Base-by-base conservation (phyloP, 2,329 filamentous ascomycete species). In the Septoria linicola region DNA sequence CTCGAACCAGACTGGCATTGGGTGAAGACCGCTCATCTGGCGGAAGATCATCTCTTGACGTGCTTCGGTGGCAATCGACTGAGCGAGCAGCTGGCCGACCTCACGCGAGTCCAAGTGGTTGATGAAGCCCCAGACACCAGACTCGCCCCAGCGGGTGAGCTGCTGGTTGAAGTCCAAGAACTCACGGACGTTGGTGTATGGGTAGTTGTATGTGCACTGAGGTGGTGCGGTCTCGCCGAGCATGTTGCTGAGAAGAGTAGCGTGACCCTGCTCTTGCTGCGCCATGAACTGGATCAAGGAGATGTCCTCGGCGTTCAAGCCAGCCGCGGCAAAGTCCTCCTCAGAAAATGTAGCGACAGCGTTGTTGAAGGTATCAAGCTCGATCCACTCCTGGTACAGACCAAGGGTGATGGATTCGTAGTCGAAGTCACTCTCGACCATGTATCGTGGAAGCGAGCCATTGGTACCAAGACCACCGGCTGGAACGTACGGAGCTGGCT, bases 121-220 rank as follows among this genome's bases (percentile, higher is more conserved):
- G 57, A 91, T 74, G 73, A 92, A 93, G 0, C 88, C 88, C 72
- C 88, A 90, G 1, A 91, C 87, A 40, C 88, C 86, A 8, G 84
- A 80, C 68, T 93, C 88, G 41, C 88, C 88, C 70, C 80, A 89
- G 27, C 87, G 84, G 1, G 89, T 93, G n/a, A 93, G 72, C 70
- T 90, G 90, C 72, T 92, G 87, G 69, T 81, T 84, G 72, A 93
- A 93, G 73, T 93, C 88, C 62, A 93, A 76, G 65, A 82, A 92
- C 69, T 93, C 88, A 47, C 77, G 80, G 0, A 92, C 83, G 25
- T 81, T 90, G 49, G 73, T 80, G 65, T 82, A 88, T 1, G 88
- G 88, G 66, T 93, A 93, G 72, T 89, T 83, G 75, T 95, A 95
- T 0, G 79, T 84, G 73, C 88, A 93, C 67, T 89, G 85, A 46